A percentile compares a stretch with the other conserved stretches of the same genome.
These are phyloP conservation scores for Acanthamoeba culbertsoni DNA, from an alignment of 208 protist genomes.

Conservation along the genomic window DNA sequence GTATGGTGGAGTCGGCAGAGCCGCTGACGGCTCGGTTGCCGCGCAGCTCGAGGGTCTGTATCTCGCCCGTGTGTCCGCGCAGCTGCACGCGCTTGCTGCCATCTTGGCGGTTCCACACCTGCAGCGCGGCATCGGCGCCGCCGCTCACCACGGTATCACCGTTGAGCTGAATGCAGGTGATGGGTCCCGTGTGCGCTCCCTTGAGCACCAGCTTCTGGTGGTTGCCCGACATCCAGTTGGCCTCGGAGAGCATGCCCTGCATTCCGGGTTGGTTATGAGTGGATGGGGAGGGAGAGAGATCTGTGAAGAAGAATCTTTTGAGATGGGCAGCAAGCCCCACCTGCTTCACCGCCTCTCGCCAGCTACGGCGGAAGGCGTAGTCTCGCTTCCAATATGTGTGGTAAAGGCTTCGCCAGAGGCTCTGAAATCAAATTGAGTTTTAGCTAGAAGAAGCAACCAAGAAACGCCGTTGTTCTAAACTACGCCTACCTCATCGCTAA, in stretches of 20 bases:
- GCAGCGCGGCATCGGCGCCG: slow-evolving; percentile 5
- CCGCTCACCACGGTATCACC: slow-evolving; percentile 13
- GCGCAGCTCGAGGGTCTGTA: neutral
- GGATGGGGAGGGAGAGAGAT: neutral
- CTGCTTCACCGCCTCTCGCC: slow-evolving; percentile 14
- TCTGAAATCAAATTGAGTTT: too few relatives aligned
- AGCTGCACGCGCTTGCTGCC: neutral
- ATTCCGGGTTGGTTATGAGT: neutral
- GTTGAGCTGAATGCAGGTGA: slow-evolving; percentile 15
- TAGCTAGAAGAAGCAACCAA: too few relatives aligned
- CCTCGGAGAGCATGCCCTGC: slow-evolving; percentile 7
- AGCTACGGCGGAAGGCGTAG: neutral
- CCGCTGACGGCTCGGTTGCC: slow-evolving; percentile 12
- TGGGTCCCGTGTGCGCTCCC: slow-evolving; percentile 2
- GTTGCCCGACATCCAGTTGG: neutral
- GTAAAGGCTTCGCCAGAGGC: slow-evolving; percentile 14
- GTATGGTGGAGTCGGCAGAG: slow-evolving; percentile 14
- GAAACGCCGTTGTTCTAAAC: too few relatives aligned
- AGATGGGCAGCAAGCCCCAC: too few relatives aligned
- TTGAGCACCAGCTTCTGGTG: neutral
- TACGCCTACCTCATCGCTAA: neutral
- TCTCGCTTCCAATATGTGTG: slow-evolving; percentile 36
- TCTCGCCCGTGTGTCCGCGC: slow-evolving; percentile 3
- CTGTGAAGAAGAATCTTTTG: neutral
- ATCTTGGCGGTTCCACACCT: slow-evolving; percentile 9